Conservation (phyloP, 2,329 filamentous ascomycete species). For the Chrysoporthe puriensis region DNA sequence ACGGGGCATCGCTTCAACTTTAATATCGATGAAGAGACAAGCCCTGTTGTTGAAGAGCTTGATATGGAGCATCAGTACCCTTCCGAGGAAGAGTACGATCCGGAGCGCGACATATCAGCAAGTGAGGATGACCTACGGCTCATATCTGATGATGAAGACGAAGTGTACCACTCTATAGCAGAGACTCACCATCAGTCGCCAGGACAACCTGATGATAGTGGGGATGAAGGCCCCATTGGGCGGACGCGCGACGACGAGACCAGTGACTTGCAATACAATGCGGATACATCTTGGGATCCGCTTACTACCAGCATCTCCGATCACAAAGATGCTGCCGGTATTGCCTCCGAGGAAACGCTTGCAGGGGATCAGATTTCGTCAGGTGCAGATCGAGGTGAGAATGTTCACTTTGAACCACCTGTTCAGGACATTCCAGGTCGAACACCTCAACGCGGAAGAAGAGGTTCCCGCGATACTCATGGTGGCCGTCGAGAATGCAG, state of each 20-base stretch:
- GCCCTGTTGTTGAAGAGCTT: not conserved
- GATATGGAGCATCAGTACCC: not conserved
- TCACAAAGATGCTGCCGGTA: not conserved
- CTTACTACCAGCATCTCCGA: not conserved
- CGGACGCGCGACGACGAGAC: not conserved
- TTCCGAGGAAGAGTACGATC: not conserved
- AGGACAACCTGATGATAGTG: not conserved
- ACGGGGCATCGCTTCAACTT: constrained; percentile 4
- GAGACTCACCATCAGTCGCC: not conserved
- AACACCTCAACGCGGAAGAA: no score
- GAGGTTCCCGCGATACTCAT: not conserved
- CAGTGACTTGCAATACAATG: not conserved
- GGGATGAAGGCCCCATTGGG: not conserved
- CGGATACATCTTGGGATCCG: not conserved
- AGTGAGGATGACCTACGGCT: not conserved
- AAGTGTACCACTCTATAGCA: not conserved
- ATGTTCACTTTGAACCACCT: not conserved
- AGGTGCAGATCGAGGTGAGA: not conserved
- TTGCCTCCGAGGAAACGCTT: not conserved
- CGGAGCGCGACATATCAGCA: not conserved
- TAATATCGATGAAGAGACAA: no score
- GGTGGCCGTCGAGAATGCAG: not conserved
- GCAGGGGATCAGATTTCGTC: not conserved
- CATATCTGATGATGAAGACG: not conserved
- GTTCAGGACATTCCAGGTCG: not conserved